Percentiles rank a stretch among this genome's conserved stretches.
phyloP scores from a whole-genome alignment of 768 basidiomycete species.

The Xerocomellus chrysenteron region DNA sequence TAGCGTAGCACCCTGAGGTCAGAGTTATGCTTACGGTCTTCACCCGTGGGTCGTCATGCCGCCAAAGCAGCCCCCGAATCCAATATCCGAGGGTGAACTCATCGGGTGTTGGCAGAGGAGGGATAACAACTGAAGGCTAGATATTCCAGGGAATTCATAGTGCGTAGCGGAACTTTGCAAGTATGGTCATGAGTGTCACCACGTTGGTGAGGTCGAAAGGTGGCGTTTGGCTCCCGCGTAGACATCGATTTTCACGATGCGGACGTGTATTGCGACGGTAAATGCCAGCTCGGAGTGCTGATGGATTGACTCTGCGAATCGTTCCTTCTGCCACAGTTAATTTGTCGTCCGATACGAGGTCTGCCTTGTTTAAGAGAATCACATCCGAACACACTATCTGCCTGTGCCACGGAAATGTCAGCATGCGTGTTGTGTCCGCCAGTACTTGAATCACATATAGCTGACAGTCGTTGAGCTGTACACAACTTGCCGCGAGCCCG shows the following conservation, averaged over 20 bases:
- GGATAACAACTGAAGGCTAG: slow-evolving; percentile 74
- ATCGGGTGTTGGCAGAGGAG: slow-evolving; percentile 48
- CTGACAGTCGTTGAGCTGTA: neutral
- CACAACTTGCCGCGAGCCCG: neutral
- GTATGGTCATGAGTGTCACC: slow-evolving; percentile 34
- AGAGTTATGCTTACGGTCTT: slow-evolving; percentile 8
- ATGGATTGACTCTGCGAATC: slow-evolving; percentile 78
- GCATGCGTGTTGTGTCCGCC: too few relatives aligned
- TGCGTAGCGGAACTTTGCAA: slow-evolving; percentile 42
- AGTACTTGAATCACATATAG: too few relatives aligned
- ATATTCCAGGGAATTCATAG: slow-evolving; percentile 79
- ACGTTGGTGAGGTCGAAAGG: slow-evolving; percentile 33
- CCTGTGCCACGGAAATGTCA: slow-evolving; percentile 41
- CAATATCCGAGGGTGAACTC: slow-evolving; percentile 71
- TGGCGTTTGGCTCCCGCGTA: slow-evolving; percentile 50
- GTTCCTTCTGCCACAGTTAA: slow-evolving; percentile 52
- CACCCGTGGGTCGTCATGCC: slow-evolving; percentile 51
- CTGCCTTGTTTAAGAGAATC: slow-evolving; percentile 88
- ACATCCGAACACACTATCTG: slow-evolving; percentile 95
- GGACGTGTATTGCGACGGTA: slow-evolving; percentile 65
- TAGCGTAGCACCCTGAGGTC: slow-evolving; percentile 72
- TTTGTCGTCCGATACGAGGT: slow-evolving; percentile 55
- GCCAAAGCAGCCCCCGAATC: slow-evolving; percentile 85
- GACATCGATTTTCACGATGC: slow-evolving; percentile 79
- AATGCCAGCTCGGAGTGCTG: slow-evolving; percentile 69